Conservation (phyloP, 2,329 filamentous ascomycete genomes). For the Pyricularia pennisetigena region DNA sequence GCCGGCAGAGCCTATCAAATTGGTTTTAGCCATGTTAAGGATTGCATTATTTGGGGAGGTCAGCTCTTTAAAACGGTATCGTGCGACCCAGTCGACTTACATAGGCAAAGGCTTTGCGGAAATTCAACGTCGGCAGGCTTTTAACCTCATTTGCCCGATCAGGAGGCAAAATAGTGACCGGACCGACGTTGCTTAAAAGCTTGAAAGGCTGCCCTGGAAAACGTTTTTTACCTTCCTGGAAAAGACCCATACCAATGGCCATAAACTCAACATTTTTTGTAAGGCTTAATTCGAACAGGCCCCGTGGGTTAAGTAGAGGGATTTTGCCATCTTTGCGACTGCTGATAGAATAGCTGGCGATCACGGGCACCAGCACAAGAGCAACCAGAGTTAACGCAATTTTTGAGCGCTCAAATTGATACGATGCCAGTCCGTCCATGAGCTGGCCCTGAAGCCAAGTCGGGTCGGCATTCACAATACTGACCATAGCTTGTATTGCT, state of each 20-base stretch:
- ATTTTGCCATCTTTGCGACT: not conserved
- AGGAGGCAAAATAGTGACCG: not conserved
- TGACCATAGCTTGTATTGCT: not conserved
- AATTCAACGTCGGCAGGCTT: not conserved
- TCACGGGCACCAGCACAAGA: not conserved
- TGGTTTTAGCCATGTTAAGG: not conserved
- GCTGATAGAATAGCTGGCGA: not conserved
- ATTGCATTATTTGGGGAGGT: not conserved
- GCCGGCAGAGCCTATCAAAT: not conserved
- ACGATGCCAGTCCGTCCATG: not conserved
- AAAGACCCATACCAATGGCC: too few species aligned
- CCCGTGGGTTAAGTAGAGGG: not conserved
- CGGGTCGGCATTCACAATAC: not conserved
- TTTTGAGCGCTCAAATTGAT: not conserved
- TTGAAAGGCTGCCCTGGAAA: not conserved
- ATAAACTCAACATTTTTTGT: not conserved
- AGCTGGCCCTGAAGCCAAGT: not conserved
- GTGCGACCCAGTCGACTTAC: not conserved
- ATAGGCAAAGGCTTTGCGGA: too few species aligned
- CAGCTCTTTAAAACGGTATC: too few species aligned
- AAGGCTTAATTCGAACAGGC: not conserved
- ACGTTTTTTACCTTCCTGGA: not conserved
- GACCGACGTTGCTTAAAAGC: not conserved
- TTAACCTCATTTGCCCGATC: not conserved
- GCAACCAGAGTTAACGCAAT: not conserved